Percentiles rank a stretch among this genome's conserved stretches.
Conservation (phyloP, 768 basidiomycete species). For the Mycena venus region DNA sequence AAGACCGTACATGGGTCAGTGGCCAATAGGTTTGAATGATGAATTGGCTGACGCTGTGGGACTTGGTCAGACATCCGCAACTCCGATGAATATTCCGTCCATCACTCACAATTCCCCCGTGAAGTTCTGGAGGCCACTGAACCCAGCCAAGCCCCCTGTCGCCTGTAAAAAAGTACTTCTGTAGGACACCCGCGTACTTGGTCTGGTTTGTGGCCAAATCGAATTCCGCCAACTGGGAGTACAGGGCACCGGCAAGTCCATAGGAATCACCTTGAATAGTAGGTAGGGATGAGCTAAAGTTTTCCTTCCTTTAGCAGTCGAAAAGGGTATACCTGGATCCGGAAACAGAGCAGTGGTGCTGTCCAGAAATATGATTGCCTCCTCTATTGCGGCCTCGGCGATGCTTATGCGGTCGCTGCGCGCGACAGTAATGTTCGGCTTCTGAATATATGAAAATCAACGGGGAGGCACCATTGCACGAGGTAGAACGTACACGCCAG, state of each 20-base stretch:
- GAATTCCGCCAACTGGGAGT: neutral
- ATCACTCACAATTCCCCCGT: neutral
- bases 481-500: neutral
- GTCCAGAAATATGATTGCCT: neutral
- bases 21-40: neutral
- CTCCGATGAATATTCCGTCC: neutral
- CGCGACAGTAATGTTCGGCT: neutral
- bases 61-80: neutral
- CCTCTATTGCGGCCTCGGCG: neutral
- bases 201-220: neutral
- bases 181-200: neutral
- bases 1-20: neutral
- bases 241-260: neutral
- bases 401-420: neutral
- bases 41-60: neutral
- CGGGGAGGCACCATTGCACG: no score
- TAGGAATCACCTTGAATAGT: neutral
- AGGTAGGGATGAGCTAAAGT: neutral
- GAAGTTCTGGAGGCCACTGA: neutral
- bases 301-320: neutral
- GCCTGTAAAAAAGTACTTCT: neutral
- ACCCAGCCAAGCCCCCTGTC: neutral
- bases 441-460: no score
- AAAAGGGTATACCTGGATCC: neutral
- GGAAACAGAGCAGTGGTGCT: neutral